These are phyloP conservation scores for Fraxinus greggii DNA, from an alignment of 305 asterid species.

Conservation along the genomic window DNA sequence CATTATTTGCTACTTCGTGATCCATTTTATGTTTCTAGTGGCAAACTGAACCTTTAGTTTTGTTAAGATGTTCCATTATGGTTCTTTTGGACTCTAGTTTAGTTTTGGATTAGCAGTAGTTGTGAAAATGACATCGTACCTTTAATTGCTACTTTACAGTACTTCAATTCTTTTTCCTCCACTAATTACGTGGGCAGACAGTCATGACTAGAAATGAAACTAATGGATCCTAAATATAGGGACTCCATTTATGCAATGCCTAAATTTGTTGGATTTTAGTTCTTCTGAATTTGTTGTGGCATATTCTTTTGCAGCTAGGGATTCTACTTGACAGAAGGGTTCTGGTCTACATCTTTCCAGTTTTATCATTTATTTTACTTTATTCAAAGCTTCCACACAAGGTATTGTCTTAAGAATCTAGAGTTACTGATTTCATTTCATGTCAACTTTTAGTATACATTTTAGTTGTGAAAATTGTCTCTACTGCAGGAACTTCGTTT, in stretches of 20 bases:
- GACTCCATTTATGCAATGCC: conserved; percentile 5
- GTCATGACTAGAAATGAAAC: neutral
- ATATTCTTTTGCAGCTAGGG: conserved; percentile 72
- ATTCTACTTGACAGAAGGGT: conserved; percentile 78
- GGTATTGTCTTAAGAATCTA: conserved; percentile 45
- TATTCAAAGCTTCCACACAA: conserved; percentile 97
- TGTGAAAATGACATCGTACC: neutral
- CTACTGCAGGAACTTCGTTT: conserved; percentile 92
- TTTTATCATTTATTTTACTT: conserved; percentile 69
- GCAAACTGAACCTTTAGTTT: neutral
- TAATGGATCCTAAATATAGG: conserved; percentile 13
- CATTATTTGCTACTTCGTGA: neutral
- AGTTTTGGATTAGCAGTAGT: conserved; percentile 6
- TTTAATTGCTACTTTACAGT: conserved; percentile 6
- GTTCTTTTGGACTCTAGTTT: neutral
- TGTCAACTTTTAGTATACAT: conserved; percentile 9
- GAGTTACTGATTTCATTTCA: conserved; percentile 21
- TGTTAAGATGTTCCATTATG: neutral
- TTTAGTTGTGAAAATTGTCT: conserved; percentile 22
- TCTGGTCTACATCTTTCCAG: conserved; percentile 60
- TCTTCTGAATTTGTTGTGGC: conserved; percentile 27
- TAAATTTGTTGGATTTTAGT: conserved; percentile 10
- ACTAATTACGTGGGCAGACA: conserved; percentile 1
- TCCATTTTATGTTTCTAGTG: neutral
- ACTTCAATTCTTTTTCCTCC: conserved; percentile 10